A percentile compares a stretch with the other conserved stretches of the same genome.
Conservation (phyloP, 2,329 filamentous ascomycete species). For the Alternaria atra region DNA sequence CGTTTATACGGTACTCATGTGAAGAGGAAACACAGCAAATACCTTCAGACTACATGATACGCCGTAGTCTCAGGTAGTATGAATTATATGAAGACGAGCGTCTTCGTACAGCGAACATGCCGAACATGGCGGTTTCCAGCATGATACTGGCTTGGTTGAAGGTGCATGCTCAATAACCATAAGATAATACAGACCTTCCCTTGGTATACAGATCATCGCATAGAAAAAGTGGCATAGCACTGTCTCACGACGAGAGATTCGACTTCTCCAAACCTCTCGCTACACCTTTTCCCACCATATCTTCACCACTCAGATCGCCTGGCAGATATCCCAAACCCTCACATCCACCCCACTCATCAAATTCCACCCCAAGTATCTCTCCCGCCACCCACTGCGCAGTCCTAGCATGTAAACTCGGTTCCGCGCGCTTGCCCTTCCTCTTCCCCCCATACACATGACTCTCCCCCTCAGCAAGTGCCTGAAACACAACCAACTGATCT, state of each 20-base stretch:
- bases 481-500: conserved; percentile 68
- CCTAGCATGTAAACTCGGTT: conserved; percentile 55
- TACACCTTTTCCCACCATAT: background rate
- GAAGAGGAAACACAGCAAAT: too few species aligned
- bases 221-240: too few species aligned
- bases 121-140: too few species aligned
- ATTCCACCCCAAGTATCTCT: conserved; percentile 51
- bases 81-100: too few species aligned
- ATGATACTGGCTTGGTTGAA: too few species aligned
- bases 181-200: too few species aligned
- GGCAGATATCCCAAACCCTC: conserved; percentile 46
- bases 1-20: too few species aligned
- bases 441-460: conserved; percentile 47
- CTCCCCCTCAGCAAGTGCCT: conserved; percentile 61
- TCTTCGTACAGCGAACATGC: too few species aligned
- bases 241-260: background rate
- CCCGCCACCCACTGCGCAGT: conserved; percentile 58
- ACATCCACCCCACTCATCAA: conserved; percentile 50
- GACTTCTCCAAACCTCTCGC: background rate
- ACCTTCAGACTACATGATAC: too few species aligned
- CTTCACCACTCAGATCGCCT: background rate
- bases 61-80: too few species aligned
- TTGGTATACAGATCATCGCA: too few species aligned
- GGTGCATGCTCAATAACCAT: too few species aligned
- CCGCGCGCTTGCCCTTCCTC: conserved; percentile 30